These are phyloP conservation scores for Leccinum olivaceopallidum DNA, from an alignment of 768 basidiomycete genomes.

Conservation along the genomic window DNA sequence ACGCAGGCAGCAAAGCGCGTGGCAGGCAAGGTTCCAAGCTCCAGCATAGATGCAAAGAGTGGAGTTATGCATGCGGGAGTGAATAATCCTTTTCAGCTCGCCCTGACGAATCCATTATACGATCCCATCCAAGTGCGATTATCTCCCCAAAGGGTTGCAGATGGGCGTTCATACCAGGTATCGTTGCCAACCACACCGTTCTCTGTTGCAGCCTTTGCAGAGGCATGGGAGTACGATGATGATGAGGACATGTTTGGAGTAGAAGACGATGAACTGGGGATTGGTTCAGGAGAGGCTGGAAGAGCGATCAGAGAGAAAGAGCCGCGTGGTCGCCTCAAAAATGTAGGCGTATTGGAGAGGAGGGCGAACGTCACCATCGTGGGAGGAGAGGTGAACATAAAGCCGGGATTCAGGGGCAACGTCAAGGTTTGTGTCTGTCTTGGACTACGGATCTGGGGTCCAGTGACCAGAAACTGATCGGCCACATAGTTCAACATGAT, in stretches of 20 bases:
- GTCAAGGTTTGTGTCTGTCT: conserved; percentile 61
- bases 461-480: conserved; percentile 2
- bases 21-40: conserved; percentile 35
- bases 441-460: neutral
- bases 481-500: conserved; percentile 85
- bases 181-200: conserved; percentile 79
- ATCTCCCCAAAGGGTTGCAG: conserved; percentile 63
- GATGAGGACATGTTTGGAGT: conserved; percentile 80
- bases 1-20: conserved; percentile 40
- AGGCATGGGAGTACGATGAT: conserved; percentile 98
- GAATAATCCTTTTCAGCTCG: conserved; percentile 86
- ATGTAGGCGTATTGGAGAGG: conserved; percentile 83
- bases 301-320: conserved; percentile 47
- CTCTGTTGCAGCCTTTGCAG: conserved; percentile 86
- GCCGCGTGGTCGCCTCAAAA: conserved; percentile 49
- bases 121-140: conserved; percentile 94
- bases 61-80: conserved; percentile 65
- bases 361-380: conserved; percentile 88
- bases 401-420: conserved; percentile 73
- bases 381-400: conserved; percentile 85
- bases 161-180: conserved; percentile 60
- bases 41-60: conserved; percentile 39
- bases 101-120: conserved; percentile 92
- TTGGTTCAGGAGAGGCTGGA: conserved; percentile 33
- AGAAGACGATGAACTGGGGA: conserved; percentile 40